Evolutionary conservation across 2,329 filamentous ascomycete genomes (phyloP), one percentile per base, ranked within the genome.

Genomic region (Epichloe sibirici): DNA sequence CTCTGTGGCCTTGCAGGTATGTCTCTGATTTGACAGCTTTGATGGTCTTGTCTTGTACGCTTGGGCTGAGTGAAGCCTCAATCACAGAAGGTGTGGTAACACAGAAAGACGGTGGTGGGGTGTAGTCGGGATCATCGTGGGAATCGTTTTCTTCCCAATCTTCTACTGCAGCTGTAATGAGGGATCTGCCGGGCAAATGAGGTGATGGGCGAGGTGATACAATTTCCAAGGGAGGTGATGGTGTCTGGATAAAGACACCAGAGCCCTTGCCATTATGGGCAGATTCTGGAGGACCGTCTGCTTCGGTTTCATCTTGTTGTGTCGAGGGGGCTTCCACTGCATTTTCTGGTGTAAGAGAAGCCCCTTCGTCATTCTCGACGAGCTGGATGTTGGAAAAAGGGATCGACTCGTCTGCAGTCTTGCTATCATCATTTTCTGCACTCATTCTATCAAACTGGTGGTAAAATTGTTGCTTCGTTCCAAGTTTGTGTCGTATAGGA

Each of bases 131-230:
- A 49, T 34, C 11, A 35, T 40, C 21, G 37, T 49, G 48, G 35
- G 50, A 23, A 31, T 50, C 46, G 15, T 53, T 40, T 23, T 56
- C 54, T 12, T 55, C 51, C 23, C 44, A 49, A 21, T 57, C 54
- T 39, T 56, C 56, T 34, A 57, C 56, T 12, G 34, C 48, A 28
- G 53, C 51, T 21, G 47, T 46, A 15, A 51, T 38, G 48, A 25
- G n/a, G 5, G 11, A 40, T 21, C 42, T 48, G 31, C 17, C 17
- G 17, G 38, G 35, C n/a, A 42, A 21, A 34, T 45, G 50, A 15
- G 51, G 51, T 15, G 42, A 53, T 8, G 49, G 46, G 21, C 31
- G 46, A 31, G 46, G 51, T 21, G 53, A 53, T 23, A 44, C 40
- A 28, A 43, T 49, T 11, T 50, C 44, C 5, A 45, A 28, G 21